Evolutionary conservation across 257 asterid genomes (phyloP).

Genomic region (Thymus mandschuricus): DNA sequence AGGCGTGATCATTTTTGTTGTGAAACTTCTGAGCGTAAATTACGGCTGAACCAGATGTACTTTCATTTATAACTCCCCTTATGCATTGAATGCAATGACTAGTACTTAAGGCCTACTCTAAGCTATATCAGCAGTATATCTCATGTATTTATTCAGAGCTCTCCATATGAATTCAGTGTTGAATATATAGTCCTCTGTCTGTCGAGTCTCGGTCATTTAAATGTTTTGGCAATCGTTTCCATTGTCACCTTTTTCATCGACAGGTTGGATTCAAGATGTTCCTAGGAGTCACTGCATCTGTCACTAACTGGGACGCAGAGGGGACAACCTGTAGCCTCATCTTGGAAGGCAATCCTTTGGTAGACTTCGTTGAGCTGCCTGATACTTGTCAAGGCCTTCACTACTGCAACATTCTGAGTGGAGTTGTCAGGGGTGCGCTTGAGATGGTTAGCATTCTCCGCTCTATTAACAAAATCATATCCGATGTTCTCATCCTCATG

Average conservation of each 20-base stretch:
- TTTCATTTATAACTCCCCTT: not conserved
- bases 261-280: conserved; percentile 97
- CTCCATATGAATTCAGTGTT: not conserved
- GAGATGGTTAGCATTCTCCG: conserved; percentile 77
- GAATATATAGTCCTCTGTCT: conserved; percentile 1
- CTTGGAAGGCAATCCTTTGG: conserved; percentile 93
- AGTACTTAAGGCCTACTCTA: not conserved
- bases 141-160: not conserved
- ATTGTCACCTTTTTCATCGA: conserved; percentile 15
- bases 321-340: conserved; percentile 95
- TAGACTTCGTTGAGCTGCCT: conserved; percentile 98
- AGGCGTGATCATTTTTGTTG: not conserved
- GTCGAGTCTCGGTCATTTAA: not conserved
- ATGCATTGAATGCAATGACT: not conserved
- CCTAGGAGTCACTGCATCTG: conserved; percentile 84
- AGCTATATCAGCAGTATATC: not conserved
- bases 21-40: not conserved
- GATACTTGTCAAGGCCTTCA: conserved; percentile 95
- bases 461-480: not conserved
- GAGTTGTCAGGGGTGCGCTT: conserved; percentile 90
- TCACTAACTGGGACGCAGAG: conserved; percentile 82
- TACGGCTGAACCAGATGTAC: not conserved
- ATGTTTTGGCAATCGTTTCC: not conserved
- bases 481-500: not conserved
- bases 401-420: conserved; percentile 93